Evolutionary conservation across 306 rosid species (phyloP), one percentile per base, ranked within the genome.

Genomic region (Prunus dulcis): DNA sequence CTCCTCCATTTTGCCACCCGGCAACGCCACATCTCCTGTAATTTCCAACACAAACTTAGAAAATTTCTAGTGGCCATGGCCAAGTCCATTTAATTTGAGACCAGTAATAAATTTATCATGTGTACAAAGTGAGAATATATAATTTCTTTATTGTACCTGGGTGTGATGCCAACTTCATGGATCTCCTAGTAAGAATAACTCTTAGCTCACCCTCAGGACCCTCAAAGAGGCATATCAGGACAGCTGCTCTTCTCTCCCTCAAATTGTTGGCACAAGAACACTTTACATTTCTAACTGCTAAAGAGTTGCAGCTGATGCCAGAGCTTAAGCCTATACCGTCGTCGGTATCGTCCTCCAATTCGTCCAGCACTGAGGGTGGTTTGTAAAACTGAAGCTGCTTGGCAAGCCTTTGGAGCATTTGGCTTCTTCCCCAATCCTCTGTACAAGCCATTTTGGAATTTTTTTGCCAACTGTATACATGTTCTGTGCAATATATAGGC

Each of bases 1-100:
- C 69, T 80, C 81, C 64, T 84, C 84, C 82, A 67, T 69, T 84
- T 84, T 84, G 14, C 84, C 84, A 45, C 87, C 84, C 1, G 87
- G 87, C 72, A 83, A 72, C 28, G 87, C 84, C 14, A 80, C 84
- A 65, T 84, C 87, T 28, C 87, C 87, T 83, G 64, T n/a, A 25
- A 28, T 70, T 55, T 75, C 28, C 50, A 46, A 22, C 11, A 15
- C 46, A 55, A 5, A 64, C 19, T 57, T 9, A 15, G 38, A n/a
- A 22, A 52, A 0, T 30, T 34, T 19, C 5, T 50, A 27, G n/a
- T 18, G 45, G 23, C 30, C 20, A 8, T 56, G 25, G 61, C 27
- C 61, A 60, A 25, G 64, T 25, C 32, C 5, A n/a, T 0, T 23
- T 58, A 23, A 60, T 23, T 25, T 25, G n/a, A 8, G 32, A 19